Evolutionary conservation across 2,329 filamentous ascomycete species (phyloP), one percentile per base, ranked within the genome.

Genomic region (Beauveria sp.): DNA sequence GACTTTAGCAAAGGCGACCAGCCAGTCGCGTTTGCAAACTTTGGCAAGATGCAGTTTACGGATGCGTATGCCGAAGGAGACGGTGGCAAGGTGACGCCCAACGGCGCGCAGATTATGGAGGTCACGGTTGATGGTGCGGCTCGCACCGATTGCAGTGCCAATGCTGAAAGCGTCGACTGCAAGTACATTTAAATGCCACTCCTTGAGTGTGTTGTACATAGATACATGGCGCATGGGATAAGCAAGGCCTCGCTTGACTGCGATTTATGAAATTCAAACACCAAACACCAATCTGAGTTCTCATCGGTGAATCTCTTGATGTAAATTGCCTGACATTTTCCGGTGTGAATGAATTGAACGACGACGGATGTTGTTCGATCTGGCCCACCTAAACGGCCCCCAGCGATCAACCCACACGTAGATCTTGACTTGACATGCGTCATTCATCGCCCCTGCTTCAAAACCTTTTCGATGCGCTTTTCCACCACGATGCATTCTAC

Each of bases 21-120:
- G 30, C 63, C 66, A 40, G 70, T 73, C 16, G 63, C 66, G 3
- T 66, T 73, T 52, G 70, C 68, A 16, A 40, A 73, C 64, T 73
- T 73, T 58, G 71, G 67, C 52, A 66, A 63, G 28, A 63, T 72
- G 24, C 65, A 64, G 12, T 70, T 71, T 58, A 67, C 66, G 8
- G 63, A 62, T 20, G 68, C 68, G 18, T 47, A 56, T 3, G 70
- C 68, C 37, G 61, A 63, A n/a, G 65, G 67, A 7, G 64, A 67
- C 16, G 54, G 55, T 4, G 68, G 68, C 51, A 66, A 34, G 50
- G 50, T 52, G 18, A 16, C 55, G 2, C 41, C 34, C 28, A 5
- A 54, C 4, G 53, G 53, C n/a, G 14, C 26, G 22, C 34, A 44
- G 26, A 44, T 40, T 10, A 26, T 34, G n/a, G 37, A 44, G 41